These are phyloP conservation scores for Cubamyces lactineus DNA, from an alignment of 768 basidiomycete species.

Conservation along the genomic window DNA sequence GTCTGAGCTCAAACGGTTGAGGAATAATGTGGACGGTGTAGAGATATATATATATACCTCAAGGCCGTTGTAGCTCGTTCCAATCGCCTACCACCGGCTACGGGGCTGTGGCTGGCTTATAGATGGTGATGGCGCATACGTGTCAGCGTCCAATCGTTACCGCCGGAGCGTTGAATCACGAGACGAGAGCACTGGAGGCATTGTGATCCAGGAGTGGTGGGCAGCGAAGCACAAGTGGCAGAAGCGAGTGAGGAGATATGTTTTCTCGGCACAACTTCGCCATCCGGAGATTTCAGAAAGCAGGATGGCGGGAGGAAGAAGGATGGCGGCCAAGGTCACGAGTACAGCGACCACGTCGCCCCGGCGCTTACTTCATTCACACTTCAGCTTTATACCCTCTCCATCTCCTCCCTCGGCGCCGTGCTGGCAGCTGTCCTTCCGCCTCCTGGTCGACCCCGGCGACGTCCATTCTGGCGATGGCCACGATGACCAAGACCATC, in stretches of 20 bases:
- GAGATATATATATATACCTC: too few species aligned
- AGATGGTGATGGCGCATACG: too few species aligned
- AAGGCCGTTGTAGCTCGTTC: too few species aligned
- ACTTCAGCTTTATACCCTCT: slow-evolving; percentile 20
- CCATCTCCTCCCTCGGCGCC: slow-evolving; percentile 2
- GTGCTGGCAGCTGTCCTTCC: slow-evolving; percentile 18
- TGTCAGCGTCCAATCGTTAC: too few species aligned
- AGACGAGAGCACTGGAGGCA: too few species aligned
- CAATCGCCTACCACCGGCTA: too few species aligned
- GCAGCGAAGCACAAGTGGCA: background rate
- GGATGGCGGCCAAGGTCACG: slow-evolving; percentile 12
- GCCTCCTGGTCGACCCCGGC: slow-evolving; percentile 13
- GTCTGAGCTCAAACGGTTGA: too few species aligned
- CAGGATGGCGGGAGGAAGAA: slow-evolving; percentile 3
- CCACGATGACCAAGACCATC: slow-evolving; percentile 20
- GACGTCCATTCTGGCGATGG: slow-evolving; percentile 10
- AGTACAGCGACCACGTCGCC: slow-evolving; percentile 19
- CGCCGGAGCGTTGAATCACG: too few species aligned
- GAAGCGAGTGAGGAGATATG: background rate
- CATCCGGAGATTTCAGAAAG: slow-evolving; percentile 12
- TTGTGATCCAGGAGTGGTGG: too few species aligned
- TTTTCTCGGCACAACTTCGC: slow-evolving; percentile 19
- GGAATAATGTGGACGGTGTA: too few species aligned
- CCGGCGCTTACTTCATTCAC: slow-evolving; percentile 5
- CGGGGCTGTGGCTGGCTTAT: too few species aligned